Evolutionary conservation across 371 early-diverging fungal species (phyloP).

Genomic region (Mortierella sp.): DNA sequence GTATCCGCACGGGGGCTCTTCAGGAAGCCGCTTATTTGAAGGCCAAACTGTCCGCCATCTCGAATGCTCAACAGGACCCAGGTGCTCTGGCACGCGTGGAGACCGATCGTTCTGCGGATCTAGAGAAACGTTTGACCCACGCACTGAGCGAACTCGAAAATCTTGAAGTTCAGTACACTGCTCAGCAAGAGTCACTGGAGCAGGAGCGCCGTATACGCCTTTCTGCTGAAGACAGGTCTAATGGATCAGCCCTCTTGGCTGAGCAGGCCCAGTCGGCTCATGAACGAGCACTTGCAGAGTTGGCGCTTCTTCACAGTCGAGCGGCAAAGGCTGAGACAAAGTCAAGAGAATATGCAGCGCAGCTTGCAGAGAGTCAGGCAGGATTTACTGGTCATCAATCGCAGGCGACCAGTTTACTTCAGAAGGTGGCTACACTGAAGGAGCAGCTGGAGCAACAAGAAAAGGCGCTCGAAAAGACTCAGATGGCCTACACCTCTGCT

Average conservation of each 20-base stretch:
- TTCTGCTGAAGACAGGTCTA: constrained; percentile 62
- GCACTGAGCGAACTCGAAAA: constrained; percentile 61
- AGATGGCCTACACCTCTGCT: constrained; percentile 46
- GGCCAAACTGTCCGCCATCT: constrained; percentile 57
- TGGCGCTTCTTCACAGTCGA: constrained; percentile 57
- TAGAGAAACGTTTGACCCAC: constrained; percentile 60
- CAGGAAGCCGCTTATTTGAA: constrained; percentile 72
- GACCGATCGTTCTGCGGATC: constrained; percentile 56
- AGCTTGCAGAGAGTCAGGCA: constrained; percentile 48
- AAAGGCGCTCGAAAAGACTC: constrained; percentile 50
- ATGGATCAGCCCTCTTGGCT: constrained; percentile 58
- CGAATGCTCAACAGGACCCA: constrained; percentile 49
- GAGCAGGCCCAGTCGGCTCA: constrained; percentile 67
- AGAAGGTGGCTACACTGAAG: constrained; percentile 42
- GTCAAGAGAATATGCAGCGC: constrained; percentile 56
- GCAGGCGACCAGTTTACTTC: constrained; percentile 30
- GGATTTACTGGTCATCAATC: constrained; percentile 51
- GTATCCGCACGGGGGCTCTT: constrained; percentile 65
- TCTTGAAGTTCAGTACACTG: constrained; percentile 46
- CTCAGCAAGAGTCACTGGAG: constrained; percentile 57
- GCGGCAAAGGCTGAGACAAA: constrained; percentile 61
- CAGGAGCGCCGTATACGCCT: constrained; percentile 56
- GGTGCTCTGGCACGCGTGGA: constrained; percentile 56
- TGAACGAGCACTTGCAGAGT: constrained; percentile 60
- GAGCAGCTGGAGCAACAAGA: constrained; percentile 55